Conservation (phyloP, 164 flowering plant species). For the Magnolia sinica region DNA sequence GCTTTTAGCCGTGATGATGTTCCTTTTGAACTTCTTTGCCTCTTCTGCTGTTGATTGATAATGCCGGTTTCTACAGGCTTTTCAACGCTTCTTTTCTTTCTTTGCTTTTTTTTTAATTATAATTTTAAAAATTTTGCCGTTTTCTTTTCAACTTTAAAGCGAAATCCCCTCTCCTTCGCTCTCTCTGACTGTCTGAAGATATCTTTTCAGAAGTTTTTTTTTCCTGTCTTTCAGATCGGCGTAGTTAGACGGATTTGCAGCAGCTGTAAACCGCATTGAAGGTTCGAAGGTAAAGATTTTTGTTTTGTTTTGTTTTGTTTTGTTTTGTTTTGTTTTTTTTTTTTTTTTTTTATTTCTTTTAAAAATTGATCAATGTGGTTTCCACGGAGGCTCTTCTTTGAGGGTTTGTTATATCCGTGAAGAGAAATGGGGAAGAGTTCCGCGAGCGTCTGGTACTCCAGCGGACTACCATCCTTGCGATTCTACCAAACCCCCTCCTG, state of each 20-base stretch:
- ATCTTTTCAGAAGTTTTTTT: not conserved
- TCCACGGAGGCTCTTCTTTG: not conserved
- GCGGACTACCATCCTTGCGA: not conserved
- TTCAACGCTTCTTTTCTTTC: not conserved
- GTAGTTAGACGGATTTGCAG: not conserved
- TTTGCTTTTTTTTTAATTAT: not conserved
- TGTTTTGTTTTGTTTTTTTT: no score
- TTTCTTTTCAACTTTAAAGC: not conserved
- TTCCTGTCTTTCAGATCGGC: constrained; percentile 8
- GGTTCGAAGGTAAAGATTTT: not conserved
- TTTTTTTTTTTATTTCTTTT: not conserved
- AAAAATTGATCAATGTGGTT: not conserved
- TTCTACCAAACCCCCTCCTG: not conserved
- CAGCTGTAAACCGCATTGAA: not conserved
- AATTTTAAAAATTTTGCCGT: no score
- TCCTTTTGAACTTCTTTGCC: not conserved
- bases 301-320: no score
- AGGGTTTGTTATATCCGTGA: no score
- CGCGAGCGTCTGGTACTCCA: not conserved
- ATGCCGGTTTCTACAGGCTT: not conserved
- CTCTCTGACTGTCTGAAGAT: not conserved
- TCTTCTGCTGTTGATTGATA: not conserved
- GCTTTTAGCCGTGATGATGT: not conserved
- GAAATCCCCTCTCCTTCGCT: not conserved
- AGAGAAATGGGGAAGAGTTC: not conserved